A percentile compares a stretch with the other conserved stretches of the same genome.
Evolutionary conservation across 2,329 filamentous ascomycete genomes (phyloP).

Genomic region (Colletotrichum chrysophilum): DNA sequence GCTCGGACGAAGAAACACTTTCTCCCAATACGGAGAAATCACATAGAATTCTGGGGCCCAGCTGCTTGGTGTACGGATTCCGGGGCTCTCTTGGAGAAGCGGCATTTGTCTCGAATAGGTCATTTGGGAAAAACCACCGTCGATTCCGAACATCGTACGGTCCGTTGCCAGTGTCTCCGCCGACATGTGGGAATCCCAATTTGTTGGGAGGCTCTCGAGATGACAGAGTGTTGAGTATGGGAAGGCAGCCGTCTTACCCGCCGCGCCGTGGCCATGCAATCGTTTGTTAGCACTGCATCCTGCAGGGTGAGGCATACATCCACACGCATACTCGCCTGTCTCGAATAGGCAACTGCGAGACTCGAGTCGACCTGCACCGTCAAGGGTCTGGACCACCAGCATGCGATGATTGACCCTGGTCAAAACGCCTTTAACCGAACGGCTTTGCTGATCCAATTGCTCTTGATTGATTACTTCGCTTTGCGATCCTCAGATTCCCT

Average conservation of each 20-base stretch:
- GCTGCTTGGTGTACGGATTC: not conserved
- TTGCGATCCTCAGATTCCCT: not conserved
- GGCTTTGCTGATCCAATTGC: not conserved
- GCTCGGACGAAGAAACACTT: not conserved
- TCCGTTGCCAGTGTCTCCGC: not conserved
- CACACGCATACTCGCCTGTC: not conserved
- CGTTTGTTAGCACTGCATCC: not conserved
- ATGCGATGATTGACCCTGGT: not conserved
- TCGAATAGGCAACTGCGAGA: not conserved
- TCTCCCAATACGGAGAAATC: not conserved
- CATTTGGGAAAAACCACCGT: not conserved
- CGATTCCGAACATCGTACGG: slow-evolving; percentile 3
- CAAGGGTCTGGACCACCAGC: not conserved
- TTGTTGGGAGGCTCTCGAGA: slow-evolving; percentile 11
- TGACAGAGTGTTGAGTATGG: slow-evolving; percentile 13
- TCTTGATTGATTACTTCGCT: not conserved
- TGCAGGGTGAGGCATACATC: not conserved
- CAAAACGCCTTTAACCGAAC: not conserved
- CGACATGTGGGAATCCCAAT: slow-evolving; percentile 2
- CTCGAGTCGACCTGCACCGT: not conserved
- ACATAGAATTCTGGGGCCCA: not conserved
- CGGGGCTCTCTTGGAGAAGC: not conserved
- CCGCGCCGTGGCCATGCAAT: not conserved
- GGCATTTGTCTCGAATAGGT: not conserved
- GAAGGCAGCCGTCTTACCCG: not conserved